Evolutionary conservation across 257 asterid genomes (phyloP).

Genomic region (Dorcoceras hygrometricum): DNA sequence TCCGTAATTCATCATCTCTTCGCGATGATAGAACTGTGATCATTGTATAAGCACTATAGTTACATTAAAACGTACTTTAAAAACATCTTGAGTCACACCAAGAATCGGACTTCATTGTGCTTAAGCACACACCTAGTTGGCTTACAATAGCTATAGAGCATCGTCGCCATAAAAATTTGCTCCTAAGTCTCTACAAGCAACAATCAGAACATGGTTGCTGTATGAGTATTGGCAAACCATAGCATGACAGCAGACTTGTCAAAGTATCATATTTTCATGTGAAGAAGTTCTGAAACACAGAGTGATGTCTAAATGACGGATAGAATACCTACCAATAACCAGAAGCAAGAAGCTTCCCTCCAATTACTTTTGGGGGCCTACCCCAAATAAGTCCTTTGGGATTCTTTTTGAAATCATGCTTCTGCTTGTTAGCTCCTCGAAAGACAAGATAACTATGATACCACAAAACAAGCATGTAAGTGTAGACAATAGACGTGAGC

Average conservation of each 20-base stretch:
- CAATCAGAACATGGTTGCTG: too few relatives aligned
- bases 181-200: too few relatives aligned
- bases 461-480: conserved; percentile 26
- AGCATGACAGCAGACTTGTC: not conserved
- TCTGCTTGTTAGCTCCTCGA: conserved; percentile 98
- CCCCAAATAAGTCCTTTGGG: conserved; percentile 94
- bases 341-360: conserved; percentile 97
- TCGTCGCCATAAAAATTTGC: too few relatives aligned
- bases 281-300: conserved; percentile 3
- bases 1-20: too few relatives aligned
- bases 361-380: conserved; percentile 79
- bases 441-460: conserved; percentile 71
- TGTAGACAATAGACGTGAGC: conserved; percentile 18
- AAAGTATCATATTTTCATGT: conserved; percentile 9
- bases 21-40: too few relatives aligned
- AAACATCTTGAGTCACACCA: too few relatives aligned
- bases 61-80: too few relatives aligned
- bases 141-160: too few relatives aligned
- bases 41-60: too few relatives aligned
- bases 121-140: too few relatives aligned
- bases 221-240: not conserved
- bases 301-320: conserved; percentile 3
- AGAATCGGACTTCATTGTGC: too few relatives aligned
- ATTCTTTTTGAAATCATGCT: conserved; percentile 79
- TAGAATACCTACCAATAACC: conserved; percentile 78